These are phyloP conservation scores for Bruguiera hainesii DNA, from an alignment of 441 rosid species.

Conservation along the genomic window DNA sequence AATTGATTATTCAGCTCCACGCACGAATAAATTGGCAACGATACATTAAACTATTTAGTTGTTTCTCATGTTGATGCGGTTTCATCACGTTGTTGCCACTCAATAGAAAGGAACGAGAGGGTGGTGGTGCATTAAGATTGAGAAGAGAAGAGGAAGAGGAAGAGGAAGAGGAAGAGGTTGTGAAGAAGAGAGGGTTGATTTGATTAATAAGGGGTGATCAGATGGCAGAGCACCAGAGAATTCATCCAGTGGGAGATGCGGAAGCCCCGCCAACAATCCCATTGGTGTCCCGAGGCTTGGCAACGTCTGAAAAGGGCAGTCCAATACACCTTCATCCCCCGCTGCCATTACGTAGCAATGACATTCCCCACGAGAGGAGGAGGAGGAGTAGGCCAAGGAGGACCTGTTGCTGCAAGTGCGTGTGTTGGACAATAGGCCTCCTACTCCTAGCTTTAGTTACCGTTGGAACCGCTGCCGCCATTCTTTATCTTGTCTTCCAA, in stretches of 20 bases:
- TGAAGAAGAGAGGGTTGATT: not conserved
- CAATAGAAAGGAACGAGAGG: no score
- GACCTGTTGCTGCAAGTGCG: conserved; percentile 56
- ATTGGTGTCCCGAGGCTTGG: conserved; percentile 29
- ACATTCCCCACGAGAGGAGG: conserved; percentile 31
- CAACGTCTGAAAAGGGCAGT: conserved; percentile 26
- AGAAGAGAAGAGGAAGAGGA: not conserved
- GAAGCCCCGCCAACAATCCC: conserved; percentile 35
- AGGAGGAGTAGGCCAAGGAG: conserved; percentile 35
- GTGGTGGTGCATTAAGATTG: no score
- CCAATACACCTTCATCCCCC: conserved; percentile 14
- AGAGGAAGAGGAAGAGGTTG: not conserved
- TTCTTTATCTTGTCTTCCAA: conserved; percentile 63
- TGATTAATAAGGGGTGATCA: no score
- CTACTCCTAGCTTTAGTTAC: conserved; percentile 43
- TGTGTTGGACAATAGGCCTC: conserved; percentile 71
- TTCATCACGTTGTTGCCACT: no score
- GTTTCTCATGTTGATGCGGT: no score
- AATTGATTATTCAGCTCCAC: no score
- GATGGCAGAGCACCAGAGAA: conserved; percentile 45
- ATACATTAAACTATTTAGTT: no score
- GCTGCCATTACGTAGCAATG: conserved; percentile 9
- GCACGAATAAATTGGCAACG: no score
- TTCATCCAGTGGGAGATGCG: conserved; percentile 43
- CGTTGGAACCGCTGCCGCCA: conserved; percentile 44